These are phyloP conservation scores for Elasticomyces elasticus DNA, from an alignment of 495 filamentous ascomycete genomes.

Conservation along the genomic window DNA sequence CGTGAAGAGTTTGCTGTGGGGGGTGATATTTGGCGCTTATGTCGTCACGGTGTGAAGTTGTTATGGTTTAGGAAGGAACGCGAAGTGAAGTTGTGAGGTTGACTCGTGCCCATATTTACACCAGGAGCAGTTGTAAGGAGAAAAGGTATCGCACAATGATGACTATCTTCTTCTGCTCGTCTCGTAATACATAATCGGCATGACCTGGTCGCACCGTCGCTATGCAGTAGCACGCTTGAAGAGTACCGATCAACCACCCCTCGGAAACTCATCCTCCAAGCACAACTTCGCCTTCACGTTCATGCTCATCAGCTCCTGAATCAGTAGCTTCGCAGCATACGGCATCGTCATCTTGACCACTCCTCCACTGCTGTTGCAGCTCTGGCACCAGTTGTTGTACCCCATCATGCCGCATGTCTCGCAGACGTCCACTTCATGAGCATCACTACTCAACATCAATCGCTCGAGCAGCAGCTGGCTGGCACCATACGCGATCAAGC, in stretches of 20 bases:
- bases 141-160: too few species aligned
- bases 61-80: too few species aligned
- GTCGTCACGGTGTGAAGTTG: too few species aligned
- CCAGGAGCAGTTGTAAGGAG: too few species aligned
- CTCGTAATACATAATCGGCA: neutral
- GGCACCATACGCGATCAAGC: conserved; percentile 83
- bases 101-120: too few species aligned
- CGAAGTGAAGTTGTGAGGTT: too few species aligned
- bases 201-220: neutral
- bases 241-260: too few species aligned
- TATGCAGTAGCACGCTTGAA: conserved; percentile 1
- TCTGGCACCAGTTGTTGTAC: conserved; percentile 84
- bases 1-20: neutral
- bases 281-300: conserved; percentile 80
- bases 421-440: conserved; percentile 83
- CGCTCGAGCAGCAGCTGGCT: conserved; percentile 83
- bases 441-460: conserved; percentile 87
- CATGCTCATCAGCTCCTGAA: conserved; percentile 96
- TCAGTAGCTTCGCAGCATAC: conserved; percentile 95
- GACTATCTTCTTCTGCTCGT: too few species aligned
- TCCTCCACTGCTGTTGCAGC: conserved; percentile 67
- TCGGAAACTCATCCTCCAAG: conserved; percentile 85
- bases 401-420: conserved; percentile 90
- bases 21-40: too few species aligned
- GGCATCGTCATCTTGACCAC: conserved; percentile 90